Base-by-base conservation (phyloP, 1,139 yeast genomes). In the Spathaspora sp. region DNA sequence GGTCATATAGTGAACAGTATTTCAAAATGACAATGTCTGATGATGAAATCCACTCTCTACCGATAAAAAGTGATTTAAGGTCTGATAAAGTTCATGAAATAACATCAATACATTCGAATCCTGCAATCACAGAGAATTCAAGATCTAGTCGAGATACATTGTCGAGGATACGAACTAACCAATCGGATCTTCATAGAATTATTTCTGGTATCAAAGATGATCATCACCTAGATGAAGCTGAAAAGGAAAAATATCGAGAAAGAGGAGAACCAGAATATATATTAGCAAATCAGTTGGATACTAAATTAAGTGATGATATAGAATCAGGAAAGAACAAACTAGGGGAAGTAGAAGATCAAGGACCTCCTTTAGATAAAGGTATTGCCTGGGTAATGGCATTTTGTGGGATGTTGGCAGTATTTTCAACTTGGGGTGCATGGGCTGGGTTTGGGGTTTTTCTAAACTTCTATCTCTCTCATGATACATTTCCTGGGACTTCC, bases 391-490 rank as follows among this genome's bases (percentile, higher is more conserved):
- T 83, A 7, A 75, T 83, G 45, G 81, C 84, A 0, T 46, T 76
- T 2, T 78, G 86, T 53, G 79, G 79, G 0, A 70, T 80, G 60
- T 56, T 76, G 42, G 60, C 70, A 23, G 60, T 66, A 25, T 70
- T 82, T 41, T 75, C 81, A 26, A 79, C 90, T 1, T 87, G 95
- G 95, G 95, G 95, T 18, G 72, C 83, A 40, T 84, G 83, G 56
- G 79, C 88, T 5, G 78, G 81, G 0, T 87, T 76, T 57, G 91
- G 93, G 42, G 85, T 87, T 2, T 85, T 80, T 55, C 64, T 87
- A 31, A 75, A 80, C 31, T 82, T 70, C 56, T 87, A 83, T 58
- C 58, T 82, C 20, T 47, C 51, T 13, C 56, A 69, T 38, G 61
- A 76, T 42, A 64, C 70, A 1, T 84, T 83, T 51, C 74, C 78